Evolutionary conservation across 495 filamentous ascomycete genomes (phyloP).

Genomic region (Penicillium mononematosum): DNA sequence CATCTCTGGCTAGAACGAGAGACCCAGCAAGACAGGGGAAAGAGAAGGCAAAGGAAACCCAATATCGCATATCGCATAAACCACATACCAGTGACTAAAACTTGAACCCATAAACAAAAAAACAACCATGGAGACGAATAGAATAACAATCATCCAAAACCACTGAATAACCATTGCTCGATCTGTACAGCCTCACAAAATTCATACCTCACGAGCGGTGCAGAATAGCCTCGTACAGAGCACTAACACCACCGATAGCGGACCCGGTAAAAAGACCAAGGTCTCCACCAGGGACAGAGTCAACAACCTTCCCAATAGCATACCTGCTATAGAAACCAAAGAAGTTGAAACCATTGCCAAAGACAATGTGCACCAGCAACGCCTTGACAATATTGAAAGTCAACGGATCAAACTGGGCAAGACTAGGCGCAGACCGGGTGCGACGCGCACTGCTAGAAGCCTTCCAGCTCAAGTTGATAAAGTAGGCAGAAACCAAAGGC

Average conservation of each 20-base stretch:
- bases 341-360: slow-evolving; percentile 65
- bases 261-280: slow-evolving; percentile 66
- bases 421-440: slow-evolving; percentile 24
- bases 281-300: slow-evolving; percentile 65
- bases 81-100: slow-evolving; percentile 26
- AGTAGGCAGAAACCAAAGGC: slow-evolving; percentile 72
- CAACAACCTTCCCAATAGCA: slow-evolving; percentile 60
- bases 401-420: slow-evolving; percentile 73
- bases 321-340: slow-evolving; percentile 58
- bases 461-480: slow-evolving; percentile 74
- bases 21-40: slow-evolving; percentile 20
- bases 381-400: slow-evolving; percentile 87
- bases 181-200: slow-evolving; percentile 24
- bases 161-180: background rate
- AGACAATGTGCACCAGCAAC: slow-evolving; percentile 73
- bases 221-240: slow-evolving; percentile 81
- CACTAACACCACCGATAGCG: slow-evolving; percentile 64
- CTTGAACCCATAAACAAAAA: slow-evolving; percentile 16
- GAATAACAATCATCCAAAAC: slow-evolving; percentile 7
- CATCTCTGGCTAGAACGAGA: slow-evolving; percentile 28
- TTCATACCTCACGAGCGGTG: slow-evolving; percentile 54
- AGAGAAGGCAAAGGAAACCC: slow-evolving; percentile 6
- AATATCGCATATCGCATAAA: slow-evolving; percentile 27
- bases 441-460: slow-evolving; percentile 31
- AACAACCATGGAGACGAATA: slow-evolving; percentile 12